Percentiles rank a stretch among this genome's conserved stretches.
phyloP scores from a whole-genome alignment of 2,329 filamentous ascomycete species.

The Trichoderma koningiopsis region DNA sequence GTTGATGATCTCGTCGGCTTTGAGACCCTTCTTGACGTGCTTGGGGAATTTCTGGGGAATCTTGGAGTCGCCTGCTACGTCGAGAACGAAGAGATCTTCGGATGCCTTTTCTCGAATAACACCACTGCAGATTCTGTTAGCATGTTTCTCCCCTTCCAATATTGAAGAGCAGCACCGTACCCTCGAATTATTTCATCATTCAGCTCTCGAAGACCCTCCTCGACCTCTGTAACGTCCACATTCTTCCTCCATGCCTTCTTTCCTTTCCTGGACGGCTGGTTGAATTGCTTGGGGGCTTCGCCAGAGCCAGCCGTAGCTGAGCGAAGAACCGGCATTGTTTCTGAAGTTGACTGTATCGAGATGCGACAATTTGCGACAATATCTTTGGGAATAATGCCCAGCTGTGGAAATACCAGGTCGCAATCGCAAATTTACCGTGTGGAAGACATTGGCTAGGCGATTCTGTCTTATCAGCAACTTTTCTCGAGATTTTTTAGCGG shows the following conservation, averaged over 20 bases:
- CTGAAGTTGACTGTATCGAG: background rate
- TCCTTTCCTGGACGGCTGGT: constrained; percentile 90
- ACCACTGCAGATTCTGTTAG: constrained; percentile 59
- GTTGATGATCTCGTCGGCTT: constrained; percentile 88
- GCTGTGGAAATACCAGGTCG: background rate
- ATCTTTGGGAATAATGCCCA: background rate
- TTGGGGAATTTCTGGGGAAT: constrained; percentile 66
- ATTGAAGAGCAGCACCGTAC: constrained; percentile 50
- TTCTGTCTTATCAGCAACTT: constrained; percentile 19
- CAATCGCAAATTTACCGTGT: constrained; percentile 10
- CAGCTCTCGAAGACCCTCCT: constrained; percentile 77
- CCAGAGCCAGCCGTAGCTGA: constrained; percentile 49
- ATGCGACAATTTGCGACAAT: background rate
- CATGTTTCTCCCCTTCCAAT: background rate
- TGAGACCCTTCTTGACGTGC: constrained; percentile 75
- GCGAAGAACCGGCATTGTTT: constrained; percentile 57
- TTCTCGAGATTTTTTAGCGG: constrained; percentile 27
- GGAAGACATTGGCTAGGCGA: background rate
- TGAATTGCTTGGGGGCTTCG: constrained; percentile 75
- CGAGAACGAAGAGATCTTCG: constrained; percentile 81
- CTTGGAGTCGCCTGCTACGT: constrained; percentile 69
- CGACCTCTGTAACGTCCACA: constrained; percentile 86
- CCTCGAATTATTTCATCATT: constrained; percentile 91
- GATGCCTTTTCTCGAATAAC: constrained; percentile 81
- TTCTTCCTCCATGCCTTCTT: constrained; percentile 99